Evolutionary conservation across 2,329 filamentous ascomycete species (phyloP).

Genomic region (Exophiala calicioides): DNA sequence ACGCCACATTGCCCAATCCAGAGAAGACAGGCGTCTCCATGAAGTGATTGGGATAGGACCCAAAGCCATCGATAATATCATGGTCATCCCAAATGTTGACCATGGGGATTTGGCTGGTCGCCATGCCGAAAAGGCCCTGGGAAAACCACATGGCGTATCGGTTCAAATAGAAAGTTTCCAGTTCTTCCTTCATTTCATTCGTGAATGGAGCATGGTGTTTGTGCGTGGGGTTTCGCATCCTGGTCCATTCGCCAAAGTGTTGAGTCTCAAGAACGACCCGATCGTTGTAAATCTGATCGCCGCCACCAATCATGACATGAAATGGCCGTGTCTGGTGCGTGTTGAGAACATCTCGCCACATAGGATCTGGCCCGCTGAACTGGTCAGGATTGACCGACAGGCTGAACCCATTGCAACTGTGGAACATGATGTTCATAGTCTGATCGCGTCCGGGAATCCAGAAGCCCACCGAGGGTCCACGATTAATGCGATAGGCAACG

Average conservation of each 20-base stretch:
- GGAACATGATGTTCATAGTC: slow-evolving; percentile 98
- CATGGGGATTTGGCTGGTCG: slow-evolving; percentile 94
- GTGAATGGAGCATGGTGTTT: slow-evolving; percentile 81
- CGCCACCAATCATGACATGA: slow-evolving; percentile 97
- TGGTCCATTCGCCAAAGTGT: slow-evolving; percentile 81
- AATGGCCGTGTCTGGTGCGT: slow-evolving; percentile 88
- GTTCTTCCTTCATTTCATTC: slow-evolving; percentile 77
- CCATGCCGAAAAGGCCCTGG: slow-evolving; percentile 89
- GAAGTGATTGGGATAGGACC: slow-evolving; percentile 87
- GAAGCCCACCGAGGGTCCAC: slow-evolving; percentile 83
- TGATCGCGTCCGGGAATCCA: slow-evolving; percentile 86
- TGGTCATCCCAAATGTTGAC: slow-evolving; percentile 98
- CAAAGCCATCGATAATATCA: slow-evolving; percentile 87
- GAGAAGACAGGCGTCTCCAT: slow-evolving; percentile 90
- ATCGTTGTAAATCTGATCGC: slow-evolving; percentile 97
- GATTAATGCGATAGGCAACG: slow-evolving; percentile 93
- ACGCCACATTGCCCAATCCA: slow-evolving; percentile 85
- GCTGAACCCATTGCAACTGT: slow-evolving; percentile 97
- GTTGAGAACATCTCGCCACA: slow-evolving; percentile 96
- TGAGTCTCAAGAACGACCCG: slow-evolving; percentile 71
- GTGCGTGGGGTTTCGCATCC: slow-evolving; percentile 73
- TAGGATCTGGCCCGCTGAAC: slow-evolving; percentile 87
- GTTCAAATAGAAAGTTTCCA: slow-evolving; percentile 85
- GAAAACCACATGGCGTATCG: slow-evolving; percentile 95
- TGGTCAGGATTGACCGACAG: slow-evolving; percentile 72